Conservation (phyloP, 805 yeast species). For the Pichia heedii region DNA sequence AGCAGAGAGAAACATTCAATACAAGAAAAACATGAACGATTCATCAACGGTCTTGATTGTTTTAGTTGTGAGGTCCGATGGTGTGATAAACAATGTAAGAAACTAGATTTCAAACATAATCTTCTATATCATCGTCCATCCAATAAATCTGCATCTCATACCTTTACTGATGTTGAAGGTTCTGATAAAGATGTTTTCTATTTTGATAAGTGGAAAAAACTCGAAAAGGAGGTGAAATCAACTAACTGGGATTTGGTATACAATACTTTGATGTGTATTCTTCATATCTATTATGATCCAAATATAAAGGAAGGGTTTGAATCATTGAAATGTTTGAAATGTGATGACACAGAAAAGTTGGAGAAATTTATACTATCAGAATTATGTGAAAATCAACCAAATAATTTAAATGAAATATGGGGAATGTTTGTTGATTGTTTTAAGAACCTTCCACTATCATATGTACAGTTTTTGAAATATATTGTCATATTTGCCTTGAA, state of each 20-base stretch:
- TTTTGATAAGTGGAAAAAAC: slow-evolving; percentile 19
- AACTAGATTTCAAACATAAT: slow-evolving; percentile 20
- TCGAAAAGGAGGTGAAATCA: slow-evolving; percentile 11
- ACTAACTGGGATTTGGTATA: slow-evolving; percentile 14
- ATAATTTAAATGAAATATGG: slow-evolving; percentile 10
- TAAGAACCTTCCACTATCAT: slow-evolving; percentile 13
- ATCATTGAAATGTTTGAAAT: slow-evolving; percentile 9
- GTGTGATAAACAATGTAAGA: slow-evolving; percentile 24
- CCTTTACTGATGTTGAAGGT: slow-evolving; percentile 8
- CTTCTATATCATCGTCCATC: slow-evolving; percentile 23
- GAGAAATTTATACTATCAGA: slow-evolving; percentile 7
- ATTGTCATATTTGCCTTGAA: slow-evolving; percentile 19
- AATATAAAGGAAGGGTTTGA: slow-evolving; percentile 12
- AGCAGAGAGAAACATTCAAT: slow-evolving; percentile 10
- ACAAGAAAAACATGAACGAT: slow-evolving; percentile 22
- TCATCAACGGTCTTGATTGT: slow-evolving; percentile 25
- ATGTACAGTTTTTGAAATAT: slow-evolving; percentile 15
- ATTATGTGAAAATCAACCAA: neutral
- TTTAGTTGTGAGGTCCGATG: slow-evolving; percentile 22
- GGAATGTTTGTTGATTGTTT: slow-evolving; percentile 16
- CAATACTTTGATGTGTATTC: slow-evolving; percentile 14
- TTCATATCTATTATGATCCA: slow-evolving; percentile 18
- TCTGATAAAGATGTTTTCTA: slow-evolving; percentile 9
- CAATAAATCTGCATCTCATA: slow-evolving; percentile 22
- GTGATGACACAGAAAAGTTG: slow-evolving; percentile 8